Evolutionary conservation across 1,284 basidiomycete genomes (phyloP).

Genomic region (Volvariella surrecta): DNA sequence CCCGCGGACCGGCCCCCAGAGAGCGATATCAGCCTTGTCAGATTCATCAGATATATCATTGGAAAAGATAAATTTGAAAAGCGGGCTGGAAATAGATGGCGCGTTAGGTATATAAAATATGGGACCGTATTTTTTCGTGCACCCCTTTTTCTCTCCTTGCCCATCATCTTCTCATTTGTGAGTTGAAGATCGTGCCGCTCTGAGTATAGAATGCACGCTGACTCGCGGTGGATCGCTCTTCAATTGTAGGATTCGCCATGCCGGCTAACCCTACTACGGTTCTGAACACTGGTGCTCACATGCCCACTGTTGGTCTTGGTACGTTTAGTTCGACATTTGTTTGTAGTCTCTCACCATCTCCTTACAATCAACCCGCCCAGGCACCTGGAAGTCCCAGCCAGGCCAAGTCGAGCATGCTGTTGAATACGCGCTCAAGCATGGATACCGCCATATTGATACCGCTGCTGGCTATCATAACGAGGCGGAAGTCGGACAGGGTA

Average conservation of each 20-base stretch:
- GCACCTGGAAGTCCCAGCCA: slow-evolving; percentile 75
- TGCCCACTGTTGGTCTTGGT: slow-evolving; percentile 76
- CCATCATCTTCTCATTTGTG: no score
- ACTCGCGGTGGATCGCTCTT: no score
- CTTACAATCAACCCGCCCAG: slow-evolving; percentile 20
- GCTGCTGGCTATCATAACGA: slow-evolving; percentile 47
- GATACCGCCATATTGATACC: slow-evolving; percentile 77
- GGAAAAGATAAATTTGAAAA: no score
- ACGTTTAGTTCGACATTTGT: slow-evolving; percentile 6
- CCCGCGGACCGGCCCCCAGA: no score
- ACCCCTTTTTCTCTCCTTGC: no score
- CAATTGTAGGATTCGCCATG: slow-evolving; percentile 23
- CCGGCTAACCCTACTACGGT: slow-evolving; percentile 39
- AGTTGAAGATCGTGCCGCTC: no score
- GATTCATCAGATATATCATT: no score
- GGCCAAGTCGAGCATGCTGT: slow-evolving; percentile 62
- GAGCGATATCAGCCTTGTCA: no score
- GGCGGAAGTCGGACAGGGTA: slow-evolving; percentile 69
- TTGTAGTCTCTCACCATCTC: slow-evolving; percentile 4
- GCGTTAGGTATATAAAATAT: no score
- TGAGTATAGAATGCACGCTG: no score
- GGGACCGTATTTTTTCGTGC: no score
- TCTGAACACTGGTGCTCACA: slow-evolving; percentile 67
- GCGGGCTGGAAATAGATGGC: no score
- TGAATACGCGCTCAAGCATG: slow-evolving; percentile 60